These are phyloP conservation scores for Xylaria sp. DNA, from an alignment of 2,329 filamentous ascomycete species.

Conservation along the genomic window DNA sequence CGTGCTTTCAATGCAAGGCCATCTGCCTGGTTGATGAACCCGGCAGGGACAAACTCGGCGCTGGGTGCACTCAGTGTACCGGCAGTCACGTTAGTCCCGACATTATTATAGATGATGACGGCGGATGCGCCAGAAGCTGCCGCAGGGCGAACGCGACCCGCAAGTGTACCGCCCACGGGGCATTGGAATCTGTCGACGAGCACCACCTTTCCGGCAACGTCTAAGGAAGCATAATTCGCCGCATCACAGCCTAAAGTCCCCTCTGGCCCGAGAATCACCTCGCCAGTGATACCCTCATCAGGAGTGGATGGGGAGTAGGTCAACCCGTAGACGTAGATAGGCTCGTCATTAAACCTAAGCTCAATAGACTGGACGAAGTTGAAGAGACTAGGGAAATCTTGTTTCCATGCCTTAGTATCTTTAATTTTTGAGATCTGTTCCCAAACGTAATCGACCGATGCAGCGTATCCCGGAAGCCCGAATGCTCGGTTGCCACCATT, in stretches of 20 bases:
- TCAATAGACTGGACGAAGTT: slow-evolving; percentile 31
- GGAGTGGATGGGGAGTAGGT: slow-evolving; percentile 32
- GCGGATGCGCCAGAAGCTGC: slow-evolving; percentile 25
- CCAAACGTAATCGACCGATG: slow-evolving; percentile 32
- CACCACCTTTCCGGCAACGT: slow-evolving; percentile 22
- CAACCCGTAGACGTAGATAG: slow-evolving; percentile 26
- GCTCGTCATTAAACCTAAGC: slow-evolving; percentile 23
- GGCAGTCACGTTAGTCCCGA: slow-evolving; percentile 29
- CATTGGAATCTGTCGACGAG: slow-evolving; percentile 29
- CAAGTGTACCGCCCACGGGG: slow-evolving; percentile 27
- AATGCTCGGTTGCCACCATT: slow-evolving; percentile 33
- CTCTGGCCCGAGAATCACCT: slow-evolving; percentile 25
- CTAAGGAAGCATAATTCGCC: slow-evolving; percentile 1
- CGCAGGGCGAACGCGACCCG: slow-evolving; percentile 28
- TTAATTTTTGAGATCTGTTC: slow-evolving; percentile 23
- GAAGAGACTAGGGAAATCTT: slow-evolving; percentile 29
- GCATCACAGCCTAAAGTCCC: slow-evolving; percentile 19
- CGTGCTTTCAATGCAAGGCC: slow-evolving; percentile 22
- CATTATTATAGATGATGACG: slow-evolving; percentile 32
- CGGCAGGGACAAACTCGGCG: slow-evolving; percentile 28
- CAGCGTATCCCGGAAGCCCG: slow-evolving; percentile 27
- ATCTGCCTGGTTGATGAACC: slow-evolving; percentile 30
- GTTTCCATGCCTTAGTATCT: slow-evolving; percentile 27
- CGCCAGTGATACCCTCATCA: slow-evolving; percentile 19
- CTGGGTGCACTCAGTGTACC: slow-evolving; percentile 28